These are phyloP conservation scores for Dothideomycetes sp. DNA, from an alignment of 2,329 filamentous ascomycete species.

Conservation along the genomic window DNA sequence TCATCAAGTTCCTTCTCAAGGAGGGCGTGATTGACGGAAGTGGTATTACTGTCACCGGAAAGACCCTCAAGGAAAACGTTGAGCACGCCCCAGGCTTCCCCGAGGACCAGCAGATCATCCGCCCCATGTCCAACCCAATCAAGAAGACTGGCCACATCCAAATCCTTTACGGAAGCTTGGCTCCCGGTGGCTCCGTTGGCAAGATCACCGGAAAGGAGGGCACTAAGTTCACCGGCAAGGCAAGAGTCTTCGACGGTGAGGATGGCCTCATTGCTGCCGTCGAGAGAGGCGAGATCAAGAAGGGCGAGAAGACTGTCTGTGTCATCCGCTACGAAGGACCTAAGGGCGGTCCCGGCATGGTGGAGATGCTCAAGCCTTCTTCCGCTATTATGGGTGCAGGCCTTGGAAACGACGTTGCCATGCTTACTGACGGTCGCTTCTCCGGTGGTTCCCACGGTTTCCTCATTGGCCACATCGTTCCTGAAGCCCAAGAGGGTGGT, in stretches of 20 bases:
- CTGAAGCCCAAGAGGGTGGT: conserved; percentile 80
- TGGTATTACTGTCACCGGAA: conserved; percentile 39
- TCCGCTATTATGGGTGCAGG: conserved; percentile 90
- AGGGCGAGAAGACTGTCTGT: conserved; percentile 66
- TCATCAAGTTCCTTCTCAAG: conserved; percentile 39
- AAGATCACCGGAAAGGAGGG: conserved; percentile 74
- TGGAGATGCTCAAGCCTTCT: conserved; percentile 79
- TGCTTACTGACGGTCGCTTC: conserved; percentile 89
- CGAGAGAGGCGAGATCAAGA: conserved; percentile 57
- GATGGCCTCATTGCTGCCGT: conserved; percentile 58
- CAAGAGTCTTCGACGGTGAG: conserved; percentile 59
- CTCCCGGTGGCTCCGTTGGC: conserved; percentile 59
- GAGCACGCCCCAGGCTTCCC: conserved; percentile 53
- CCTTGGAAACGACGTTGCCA: conserved; percentile 61
- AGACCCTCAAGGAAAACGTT: conserved; percentile 38
- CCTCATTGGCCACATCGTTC: conserved; percentile 86
- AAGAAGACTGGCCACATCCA: conserved; percentile 63
- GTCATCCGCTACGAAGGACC: conserved; percentile 74
- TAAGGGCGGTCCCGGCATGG: conserved; percentile 90
- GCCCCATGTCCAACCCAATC: conserved; percentile 56
- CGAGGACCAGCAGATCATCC: conserved; percentile 58
- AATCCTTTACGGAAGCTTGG: conserved; percentile 58
- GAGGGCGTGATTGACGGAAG: conserved; percentile 38
- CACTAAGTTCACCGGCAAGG: conserved; percentile 54
- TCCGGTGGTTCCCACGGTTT: conserved; percentile 83